Conservation (phyloP, 2,329 filamentous ascomycete species). For the Coniochaeta pulveracea region DNA sequence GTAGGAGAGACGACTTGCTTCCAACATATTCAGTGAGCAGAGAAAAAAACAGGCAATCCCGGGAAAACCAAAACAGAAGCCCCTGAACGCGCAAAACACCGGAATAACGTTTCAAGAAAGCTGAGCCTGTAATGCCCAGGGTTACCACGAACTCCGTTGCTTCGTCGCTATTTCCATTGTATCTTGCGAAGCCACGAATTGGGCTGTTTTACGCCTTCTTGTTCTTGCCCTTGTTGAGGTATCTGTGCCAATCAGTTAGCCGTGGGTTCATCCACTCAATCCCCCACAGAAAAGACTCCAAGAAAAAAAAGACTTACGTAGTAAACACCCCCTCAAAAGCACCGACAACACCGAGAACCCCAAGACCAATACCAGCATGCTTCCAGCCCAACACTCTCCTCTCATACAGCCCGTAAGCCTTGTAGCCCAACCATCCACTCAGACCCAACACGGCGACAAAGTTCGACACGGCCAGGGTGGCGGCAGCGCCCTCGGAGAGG, state of each 20-base stretch:
- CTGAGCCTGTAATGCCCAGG: too few species aligned
- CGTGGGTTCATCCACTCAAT: not conserved
- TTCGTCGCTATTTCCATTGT: too few species aligned
- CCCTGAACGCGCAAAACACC: too few species aligned
- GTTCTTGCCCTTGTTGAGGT: slow-evolving; percentile 22
- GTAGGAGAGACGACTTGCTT: too few species aligned
- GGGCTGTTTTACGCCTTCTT: slow-evolving; percentile 15
- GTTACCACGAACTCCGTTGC: too few species aligned
- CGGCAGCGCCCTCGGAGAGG: slow-evolving; percentile 32
- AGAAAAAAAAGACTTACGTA: slow-evolving; percentile 19
- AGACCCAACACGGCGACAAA: slow-evolving; percentile 39
- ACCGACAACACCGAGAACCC: slow-evolving; percentile 37
- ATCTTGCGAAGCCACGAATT: not conserved
- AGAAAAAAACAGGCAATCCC: too few species aligned
- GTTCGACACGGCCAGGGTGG: slow-evolving; percentile 34
- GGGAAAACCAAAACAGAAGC: too few species aligned
- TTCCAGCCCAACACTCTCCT: slow-evolving; percentile 37
- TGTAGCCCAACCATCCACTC: slow-evolving; percentile 41
- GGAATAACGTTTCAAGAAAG: too few species aligned
- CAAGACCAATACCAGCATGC: slow-evolving; percentile 36
- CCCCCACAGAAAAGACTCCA: not conserved
- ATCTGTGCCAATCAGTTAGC: slow-evolving; percentile 14
- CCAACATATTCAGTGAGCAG: too few species aligned
- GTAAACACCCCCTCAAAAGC: slow-evolving; percentile 37
- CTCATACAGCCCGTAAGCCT: slow-evolving; percentile 44